Evolutionary conservation across 208 protist species (phyloP).

Genomic region (Acanthamoeba royreba): DNA sequence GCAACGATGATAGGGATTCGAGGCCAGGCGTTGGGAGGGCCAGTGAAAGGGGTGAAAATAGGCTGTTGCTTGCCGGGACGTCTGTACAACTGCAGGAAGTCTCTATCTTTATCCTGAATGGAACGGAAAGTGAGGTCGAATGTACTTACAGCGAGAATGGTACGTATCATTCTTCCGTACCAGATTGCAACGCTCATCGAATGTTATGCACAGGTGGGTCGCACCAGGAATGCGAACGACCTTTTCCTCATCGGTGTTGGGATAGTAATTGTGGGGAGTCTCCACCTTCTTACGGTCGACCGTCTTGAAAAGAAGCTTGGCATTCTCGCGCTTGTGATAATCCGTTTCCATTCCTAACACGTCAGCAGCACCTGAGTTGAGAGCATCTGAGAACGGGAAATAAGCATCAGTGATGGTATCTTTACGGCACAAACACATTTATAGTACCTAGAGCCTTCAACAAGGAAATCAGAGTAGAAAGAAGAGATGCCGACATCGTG

Average conservation of each 20-base stretch:
- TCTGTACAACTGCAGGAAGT: constrained; percentile 27
- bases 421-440: background rate
- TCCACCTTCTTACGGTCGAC: constrained; percentile 31
- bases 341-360: background rate
- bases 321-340: background rate
- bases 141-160: background rate
- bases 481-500: background rate
- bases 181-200: background rate
- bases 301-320: background rate
- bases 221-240: background rate
- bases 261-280: constrained; percentile 33
- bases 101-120: background rate
- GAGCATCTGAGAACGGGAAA: background rate
- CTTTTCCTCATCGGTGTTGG: constrained; percentile 19
- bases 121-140: background rate
- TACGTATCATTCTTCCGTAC: background rate
- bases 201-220: constrained; percentile 16
- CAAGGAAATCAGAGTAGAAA: background rate
- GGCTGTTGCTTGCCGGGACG: background rate
- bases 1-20: constrained; percentile 1
- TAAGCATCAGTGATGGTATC: background rate
- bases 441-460: background rate
- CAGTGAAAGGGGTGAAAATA: background rate
- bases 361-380: background rate
- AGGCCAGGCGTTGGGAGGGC: background rate